A percentile compares a stretch with the other conserved stretches of the same genome.
Conservation (phyloP, 177 flowering plant genomes). For the Vitis hybrid region DNA sequence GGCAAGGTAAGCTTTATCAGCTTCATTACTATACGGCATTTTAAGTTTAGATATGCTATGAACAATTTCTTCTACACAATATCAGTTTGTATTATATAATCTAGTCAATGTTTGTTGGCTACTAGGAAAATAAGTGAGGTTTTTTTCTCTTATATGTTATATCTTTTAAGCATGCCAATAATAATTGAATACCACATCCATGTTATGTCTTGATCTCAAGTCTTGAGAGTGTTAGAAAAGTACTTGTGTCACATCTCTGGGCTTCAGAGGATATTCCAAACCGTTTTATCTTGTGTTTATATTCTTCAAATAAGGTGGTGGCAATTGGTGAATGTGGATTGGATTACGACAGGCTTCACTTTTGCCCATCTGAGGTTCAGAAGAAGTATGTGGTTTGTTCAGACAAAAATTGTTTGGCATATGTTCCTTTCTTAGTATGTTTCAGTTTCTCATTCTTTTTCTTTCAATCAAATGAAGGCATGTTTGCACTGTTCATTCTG, state of each 20-base stretch:
- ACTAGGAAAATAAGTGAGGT: no score
- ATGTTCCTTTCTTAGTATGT: background rate
- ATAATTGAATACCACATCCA: no score
- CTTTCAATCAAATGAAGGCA: background rate
- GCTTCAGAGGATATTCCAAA: background rate
- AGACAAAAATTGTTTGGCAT: background rate
- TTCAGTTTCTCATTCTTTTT: background rate
- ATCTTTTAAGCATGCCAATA: no score
- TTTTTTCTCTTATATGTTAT: no score
- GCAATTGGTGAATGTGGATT: conserved; percentile 99
- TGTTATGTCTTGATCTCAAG: no score
- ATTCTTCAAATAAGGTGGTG: conserved; percentile 63
- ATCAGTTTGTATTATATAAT: no score
- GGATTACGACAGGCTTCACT: conserved; percentile 96
- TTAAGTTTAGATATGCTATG: background rate
- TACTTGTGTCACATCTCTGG: no score
- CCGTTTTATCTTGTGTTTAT: background rate
- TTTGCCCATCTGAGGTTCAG: conserved; percentile 86
- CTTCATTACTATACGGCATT: background rate
- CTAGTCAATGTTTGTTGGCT: no score
- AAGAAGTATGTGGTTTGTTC: conserved; percentile 63
- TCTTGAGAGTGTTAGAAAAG: no score
- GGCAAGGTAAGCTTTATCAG: conserved; percentile 68
- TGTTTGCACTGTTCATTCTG: background rate
- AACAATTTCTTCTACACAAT: no score